These are phyloP conservation scores for Botrytis elliptica DNA, from an alignment of 2,329 filamentous ascomycete genomes.

Conservation along the genomic window DNA sequence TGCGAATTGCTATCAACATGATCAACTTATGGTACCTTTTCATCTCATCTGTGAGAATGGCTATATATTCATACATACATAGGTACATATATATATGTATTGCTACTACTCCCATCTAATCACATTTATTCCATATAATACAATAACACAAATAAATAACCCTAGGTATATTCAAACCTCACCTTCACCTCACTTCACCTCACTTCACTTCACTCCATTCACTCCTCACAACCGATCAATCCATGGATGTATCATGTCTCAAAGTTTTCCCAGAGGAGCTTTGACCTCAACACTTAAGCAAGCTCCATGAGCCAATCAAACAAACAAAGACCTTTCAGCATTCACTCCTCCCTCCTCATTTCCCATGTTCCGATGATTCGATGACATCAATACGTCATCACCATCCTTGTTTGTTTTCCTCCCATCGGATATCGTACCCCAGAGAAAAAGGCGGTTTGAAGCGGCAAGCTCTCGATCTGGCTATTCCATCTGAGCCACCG, in stretches of 20 bases:
- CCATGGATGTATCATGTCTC: neutral
- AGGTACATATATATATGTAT: no score
- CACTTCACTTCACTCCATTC: neutral
- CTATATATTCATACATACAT: no score
- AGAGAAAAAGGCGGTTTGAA: neutral
- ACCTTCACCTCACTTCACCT: neutral
- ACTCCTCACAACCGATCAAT: neutral
- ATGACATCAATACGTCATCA: slow-evolving; percentile 3
- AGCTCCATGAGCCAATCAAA: neutral
- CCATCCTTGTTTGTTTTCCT: neutral
- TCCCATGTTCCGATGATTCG: neutral
- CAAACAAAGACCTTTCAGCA: neutral
- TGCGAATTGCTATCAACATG: no score
- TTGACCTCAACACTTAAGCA: neutral
- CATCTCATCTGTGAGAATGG: no score
- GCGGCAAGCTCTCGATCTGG: neutral
- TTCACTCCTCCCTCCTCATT: neutral
- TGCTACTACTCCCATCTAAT: no score
- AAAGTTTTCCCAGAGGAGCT: neutral
- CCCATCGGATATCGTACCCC: neutral
- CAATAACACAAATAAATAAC: no score
- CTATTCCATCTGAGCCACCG: neutral
- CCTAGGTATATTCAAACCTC: neutral
- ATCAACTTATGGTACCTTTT: no score
- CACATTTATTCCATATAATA: no score